These are phyloP conservation scores for Roridomyces roridus DNA, from an alignment of 768 basidiomycete species.

Conservation along the genomic window DNA sequence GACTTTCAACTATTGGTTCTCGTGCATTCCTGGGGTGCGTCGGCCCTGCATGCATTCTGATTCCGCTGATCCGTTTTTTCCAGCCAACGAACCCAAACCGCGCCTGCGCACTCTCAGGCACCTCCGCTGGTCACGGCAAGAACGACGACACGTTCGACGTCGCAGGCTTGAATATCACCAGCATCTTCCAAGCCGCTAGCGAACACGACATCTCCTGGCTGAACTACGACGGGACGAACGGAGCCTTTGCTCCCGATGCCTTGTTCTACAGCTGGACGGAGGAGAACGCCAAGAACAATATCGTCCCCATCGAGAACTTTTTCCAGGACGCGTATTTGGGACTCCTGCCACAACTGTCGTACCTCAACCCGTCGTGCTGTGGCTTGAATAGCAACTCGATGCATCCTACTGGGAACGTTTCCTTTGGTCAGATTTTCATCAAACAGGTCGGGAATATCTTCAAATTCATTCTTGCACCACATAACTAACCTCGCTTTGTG, in stretches of 20 bases:
- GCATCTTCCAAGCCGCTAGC: constrained; percentile 35
- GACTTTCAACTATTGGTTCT: constrained; percentile 40
- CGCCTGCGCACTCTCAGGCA: constrained; percentile 32
- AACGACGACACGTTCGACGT: constrained; percentile 32
- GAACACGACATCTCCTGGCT: constrained; percentile 32
- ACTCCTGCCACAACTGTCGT: constrained; percentile 33
- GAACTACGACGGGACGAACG: constrained; percentile 34
- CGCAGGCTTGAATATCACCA: constrained; percentile 21
- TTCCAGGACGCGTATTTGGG: constrained; percentile 34
- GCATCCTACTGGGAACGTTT: constrained; percentile 34
- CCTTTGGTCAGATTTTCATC: constrained; percentile 33
- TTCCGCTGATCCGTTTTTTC: background rate
- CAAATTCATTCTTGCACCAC: too few species aligned
- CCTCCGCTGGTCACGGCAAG: constrained; percentile 34
- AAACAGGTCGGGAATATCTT: too few species aligned
- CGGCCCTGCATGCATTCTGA: background rate
- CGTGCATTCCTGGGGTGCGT: constrained; percentile 32
- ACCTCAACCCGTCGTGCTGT: constrained; percentile 36
- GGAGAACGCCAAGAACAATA: constrained; percentile 25
- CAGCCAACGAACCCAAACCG: constrained; percentile 40
- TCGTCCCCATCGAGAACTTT: constrained; percentile 34
- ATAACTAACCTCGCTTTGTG: too few species aligned
- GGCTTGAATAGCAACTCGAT: constrained; percentile 25
- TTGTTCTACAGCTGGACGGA: constrained; percentile 31
- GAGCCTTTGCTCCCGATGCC: constrained; percentile 28